phyloP scores from a whole-genome alignment of 1,284 basidiomycete species.

The Leccinum griseonigrum region DNA sequence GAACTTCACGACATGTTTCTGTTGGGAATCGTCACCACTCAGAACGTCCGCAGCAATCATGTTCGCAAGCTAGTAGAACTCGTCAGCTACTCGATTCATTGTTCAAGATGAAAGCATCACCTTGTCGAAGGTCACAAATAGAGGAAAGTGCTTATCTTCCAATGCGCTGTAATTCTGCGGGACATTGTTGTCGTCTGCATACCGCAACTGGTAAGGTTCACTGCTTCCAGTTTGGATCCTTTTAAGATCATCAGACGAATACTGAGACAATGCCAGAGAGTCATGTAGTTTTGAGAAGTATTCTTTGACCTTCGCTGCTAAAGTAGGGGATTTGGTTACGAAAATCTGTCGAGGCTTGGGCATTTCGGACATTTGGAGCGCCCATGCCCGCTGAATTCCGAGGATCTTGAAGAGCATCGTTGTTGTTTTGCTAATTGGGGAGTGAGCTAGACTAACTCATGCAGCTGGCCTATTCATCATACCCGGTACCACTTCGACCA shows the following conservation, averaged over 20 bases:
- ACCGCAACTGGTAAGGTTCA: constrained; percentile 34
- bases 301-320: constrained; percentile 66
- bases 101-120: constrained; percentile 34
- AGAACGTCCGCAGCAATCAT: constrained; percentile 26
- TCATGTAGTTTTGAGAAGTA: constrained; percentile 56
- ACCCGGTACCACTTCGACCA: constrained; percentile 74
- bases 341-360: constrained; percentile 65
- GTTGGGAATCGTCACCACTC: constrained; percentile 8
- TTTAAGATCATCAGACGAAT: constrained; percentile 39
- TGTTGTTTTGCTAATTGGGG: constrained; percentile 61
- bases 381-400: constrained; percentile 54
- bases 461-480: constrained; percentile 9
- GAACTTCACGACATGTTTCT: constrained; percentile 6
- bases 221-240: constrained; percentile 23
- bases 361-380: constrained; percentile 22
- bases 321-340: constrained; percentile 65
- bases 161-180: constrained; percentile 59
- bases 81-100: neutral
- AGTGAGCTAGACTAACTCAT: neutral
- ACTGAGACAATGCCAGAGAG: constrained; percentile 42
- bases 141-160: constrained; percentile 61
- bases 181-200: constrained; percentile 50
- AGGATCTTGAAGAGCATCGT: constrained; percentile 76
- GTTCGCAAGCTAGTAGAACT: constrained; percentile 8
- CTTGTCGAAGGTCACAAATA: constrained; percentile 66